Evolutionary conservation across 108 stramenopile species (phyloP), one percentile per base, ranked within the genome.

Genomic region (Aurantiochytrium sp.): DNA sequence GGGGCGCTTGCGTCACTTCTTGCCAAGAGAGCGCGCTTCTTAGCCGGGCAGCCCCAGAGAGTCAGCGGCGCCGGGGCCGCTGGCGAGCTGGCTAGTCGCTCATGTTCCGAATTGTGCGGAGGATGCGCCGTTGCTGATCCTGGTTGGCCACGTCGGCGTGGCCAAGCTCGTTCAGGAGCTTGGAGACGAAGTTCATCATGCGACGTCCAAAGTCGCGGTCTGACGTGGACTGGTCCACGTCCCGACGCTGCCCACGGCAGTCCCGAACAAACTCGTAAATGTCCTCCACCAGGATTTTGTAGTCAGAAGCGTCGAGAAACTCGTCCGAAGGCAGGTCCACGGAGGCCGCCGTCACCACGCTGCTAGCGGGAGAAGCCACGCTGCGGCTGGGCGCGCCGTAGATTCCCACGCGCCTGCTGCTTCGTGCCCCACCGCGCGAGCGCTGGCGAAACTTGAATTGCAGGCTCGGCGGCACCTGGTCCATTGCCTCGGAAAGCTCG

Each of bases 141-240:
- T 41, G 42, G n/a, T 41, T 81, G 3, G 39, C 45, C 21, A 81
- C 45, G 45, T 81, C 73, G 30, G 12, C 39, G 24, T 81, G 73
- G 45, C 73, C 73, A 24, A 81, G 73, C 73, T 81, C 73, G 45
- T 48, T 81, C 10, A 81, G 45, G 17, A 81, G 73, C 73, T 81
- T 81, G 73, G 73, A 48, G 32, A 81, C n/a, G 24, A 81, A 81
- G 39, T 81, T 81, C 42, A 81, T 41, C 73, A 81, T 81, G 24
- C 45, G 73, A 24, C 73, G 73, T 6, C 73, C 73, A 48, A 81
- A 81, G 45, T 48, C 73, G 12, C 73, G 39, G 24, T 81, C 73
- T n/a, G 39, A 48, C 6, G 73, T 48, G 21, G 45, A 48, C n/a
- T 37, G n/a, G 59, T 65, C 59, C 59, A 65, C 27, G n/a, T 24